These are phyloP conservation scores for Mortierella hygrophila DNA, from an alignment of 192 early-diverging fungal species.

Conservation along the genomic window DNA sequence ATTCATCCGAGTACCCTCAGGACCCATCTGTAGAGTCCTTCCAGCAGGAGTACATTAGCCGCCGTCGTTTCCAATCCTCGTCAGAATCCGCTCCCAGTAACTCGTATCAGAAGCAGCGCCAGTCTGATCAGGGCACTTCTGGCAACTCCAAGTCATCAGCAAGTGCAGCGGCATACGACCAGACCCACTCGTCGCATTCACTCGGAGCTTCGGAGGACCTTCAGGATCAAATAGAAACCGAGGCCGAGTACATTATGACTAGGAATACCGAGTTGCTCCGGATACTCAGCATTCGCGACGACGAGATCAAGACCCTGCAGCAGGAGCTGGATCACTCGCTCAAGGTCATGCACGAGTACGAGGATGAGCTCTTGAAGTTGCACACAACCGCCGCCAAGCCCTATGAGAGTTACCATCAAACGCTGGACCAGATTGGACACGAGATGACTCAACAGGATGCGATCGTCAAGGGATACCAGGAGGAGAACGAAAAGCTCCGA, in stretches of 20 bases:
- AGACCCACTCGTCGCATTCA: constrained; percentile 7
- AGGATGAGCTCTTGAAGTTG: constrained; percentile 30
- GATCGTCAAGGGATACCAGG: constrained; percentile 25
- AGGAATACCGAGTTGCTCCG: constrained; percentile 21
- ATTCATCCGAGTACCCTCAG: neutral
- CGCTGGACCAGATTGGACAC: constrained; percentile 24
- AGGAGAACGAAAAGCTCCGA: constrained; percentile 21
- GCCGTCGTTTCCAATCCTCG: constrained; percentile 13
- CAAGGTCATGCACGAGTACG: constrained; percentile 32
- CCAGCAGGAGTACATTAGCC: constrained; percentile 9
- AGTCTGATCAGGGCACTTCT: neutral
- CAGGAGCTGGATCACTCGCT: constrained; percentile 27
- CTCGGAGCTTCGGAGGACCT: constrained; percentile 17
- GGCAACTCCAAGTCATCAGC: neutral
- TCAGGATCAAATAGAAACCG: constrained; percentile 26
- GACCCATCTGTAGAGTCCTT: neutral
- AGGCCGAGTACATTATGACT: constrained; percentile 34
- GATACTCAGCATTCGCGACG: constrained; percentile 27
- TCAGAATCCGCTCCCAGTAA: neutral
- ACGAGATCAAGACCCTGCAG: constrained; percentile 27
- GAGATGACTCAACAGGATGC: constrained; percentile 36
- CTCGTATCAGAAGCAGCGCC: neutral
- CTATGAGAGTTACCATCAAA: constrained; percentile 28
- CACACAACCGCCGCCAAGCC: constrained; percentile 33
- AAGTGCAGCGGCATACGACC: neutral